phyloP scores from a whole-genome alignment of 2,329 filamentous ascomycete genomes.

The Akanthomyces lecanii region DNA sequence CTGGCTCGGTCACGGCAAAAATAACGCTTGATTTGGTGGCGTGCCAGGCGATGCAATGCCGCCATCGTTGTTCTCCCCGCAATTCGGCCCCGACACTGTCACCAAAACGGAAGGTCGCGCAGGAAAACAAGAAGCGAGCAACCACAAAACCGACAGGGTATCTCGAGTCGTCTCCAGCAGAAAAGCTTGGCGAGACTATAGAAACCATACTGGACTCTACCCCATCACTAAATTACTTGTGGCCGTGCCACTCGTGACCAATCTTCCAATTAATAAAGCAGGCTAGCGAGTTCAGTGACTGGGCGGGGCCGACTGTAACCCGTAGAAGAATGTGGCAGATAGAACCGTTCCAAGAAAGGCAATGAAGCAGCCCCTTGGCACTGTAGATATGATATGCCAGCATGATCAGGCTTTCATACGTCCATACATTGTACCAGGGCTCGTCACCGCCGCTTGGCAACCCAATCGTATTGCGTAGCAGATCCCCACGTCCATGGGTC shows the following conservation, averaged over 20 bases:
- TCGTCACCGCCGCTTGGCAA: neutral
- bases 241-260: neutral
- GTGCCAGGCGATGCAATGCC: neutral
- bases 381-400: neutral
- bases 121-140: neutral
- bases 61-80: neutral
- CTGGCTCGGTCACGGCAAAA: no score
- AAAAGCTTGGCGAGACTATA: neutral
- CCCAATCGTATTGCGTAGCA: neutral
- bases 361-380: neutral
- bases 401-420: neutral
- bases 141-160: conserved; percentile 1
- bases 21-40: neutral
- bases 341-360: neutral
- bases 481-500: neutral
- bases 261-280: neutral
- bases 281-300: neutral
- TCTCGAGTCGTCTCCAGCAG: neutral
- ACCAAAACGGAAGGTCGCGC: conserved; percentile 1
- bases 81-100: neutral
- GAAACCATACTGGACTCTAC: neutral
- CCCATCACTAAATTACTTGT: neutral
- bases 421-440: neutral
- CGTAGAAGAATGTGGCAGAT: neutral
- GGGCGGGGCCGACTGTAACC: neutral